phyloP scores from a whole-genome alignment of 108 stramenopile species.

The Cyclotella kingstonii region DNA sequence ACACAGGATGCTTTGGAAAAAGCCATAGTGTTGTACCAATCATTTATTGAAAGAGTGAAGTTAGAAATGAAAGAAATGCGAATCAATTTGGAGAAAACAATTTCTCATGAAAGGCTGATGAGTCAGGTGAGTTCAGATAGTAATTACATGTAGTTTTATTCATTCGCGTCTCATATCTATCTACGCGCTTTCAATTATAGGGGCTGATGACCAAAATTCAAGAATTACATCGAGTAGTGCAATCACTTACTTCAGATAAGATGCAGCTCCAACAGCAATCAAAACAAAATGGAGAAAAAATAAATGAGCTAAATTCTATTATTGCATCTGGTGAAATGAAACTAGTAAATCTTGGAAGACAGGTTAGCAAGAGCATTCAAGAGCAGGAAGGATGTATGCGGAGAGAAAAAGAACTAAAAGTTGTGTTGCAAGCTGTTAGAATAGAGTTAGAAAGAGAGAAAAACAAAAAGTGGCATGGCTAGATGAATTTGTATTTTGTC shows the following conservation, averaged over 20 bases:
- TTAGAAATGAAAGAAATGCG: slow-evolving; percentile 10
- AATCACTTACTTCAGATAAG: slow-evolving; percentile 19
- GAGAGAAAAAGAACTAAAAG: slow-evolving; percentile 20
- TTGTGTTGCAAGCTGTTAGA: not conserved
- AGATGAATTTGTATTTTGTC: too few species aligned
- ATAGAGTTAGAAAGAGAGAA: slow-evolving; percentile 7
- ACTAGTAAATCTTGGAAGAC: slow-evolving; percentile 12
- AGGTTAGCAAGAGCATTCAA: slow-evolving; percentile 18
- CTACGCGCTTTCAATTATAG: not conserved
- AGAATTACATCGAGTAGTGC: slow-evolving; percentile 16
- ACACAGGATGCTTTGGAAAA: slow-evolving; percentile 4
- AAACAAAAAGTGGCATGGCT: too few species aligned
- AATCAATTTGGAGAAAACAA: slow-evolving; percentile 17
- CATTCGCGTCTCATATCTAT: not conserved
- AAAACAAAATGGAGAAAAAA: not conserved
- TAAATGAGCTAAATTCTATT: slow-evolving; percentile 9
- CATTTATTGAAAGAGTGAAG: slow-evolving; percentile 20
- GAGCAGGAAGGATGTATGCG: slow-evolving; percentile 19
- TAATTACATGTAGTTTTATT: not conserved
- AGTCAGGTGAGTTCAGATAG: slow-evolving; percentile 10
- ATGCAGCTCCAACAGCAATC: not conserved
- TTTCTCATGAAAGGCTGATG: slow-evolving; percentile 22
- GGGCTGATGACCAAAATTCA: slow-evolving; percentile 34
- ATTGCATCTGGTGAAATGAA: slow-evolving; percentile 19
- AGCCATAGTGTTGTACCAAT: slow-evolving; percentile 8